phyloP scores from a whole-genome alignment of 1,139 yeast species.

The Diutina ranongensis region DNA sequence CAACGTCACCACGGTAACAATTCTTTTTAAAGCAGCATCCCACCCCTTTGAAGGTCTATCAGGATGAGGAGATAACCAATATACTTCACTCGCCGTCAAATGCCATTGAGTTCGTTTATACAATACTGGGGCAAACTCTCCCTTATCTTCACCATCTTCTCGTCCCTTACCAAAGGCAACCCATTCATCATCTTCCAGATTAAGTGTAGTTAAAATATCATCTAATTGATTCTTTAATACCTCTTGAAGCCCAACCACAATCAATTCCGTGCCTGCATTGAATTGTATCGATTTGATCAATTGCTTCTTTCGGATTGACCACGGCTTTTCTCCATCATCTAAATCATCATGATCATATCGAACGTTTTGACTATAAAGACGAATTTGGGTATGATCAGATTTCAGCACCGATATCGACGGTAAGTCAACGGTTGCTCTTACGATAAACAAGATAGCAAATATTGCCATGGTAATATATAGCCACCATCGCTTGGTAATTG shows the following conservation, averaged over 20 bases:
- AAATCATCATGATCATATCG: constrained; percentile 30
- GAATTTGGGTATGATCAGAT: constrained; percentile 11
- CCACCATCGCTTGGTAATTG: neutral
- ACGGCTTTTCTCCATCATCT: constrained; percentile 28
- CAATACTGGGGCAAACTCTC: constrained; percentile 37
- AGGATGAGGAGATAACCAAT: constrained; percentile 38
- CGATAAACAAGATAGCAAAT: neutral
- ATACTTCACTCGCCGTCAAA: constrained; percentile 22
- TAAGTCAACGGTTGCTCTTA: too few species aligned
- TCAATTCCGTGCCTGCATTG: constrained; percentile 17
- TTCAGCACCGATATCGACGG: neutral
- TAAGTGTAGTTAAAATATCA: constrained; percentile 30
- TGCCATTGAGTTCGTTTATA: constrained; percentile 25
- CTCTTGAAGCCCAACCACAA: constrained; percentile 43
- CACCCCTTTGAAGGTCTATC: constrained; percentile 39
- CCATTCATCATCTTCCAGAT: constrained; percentile 24
- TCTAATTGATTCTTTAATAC: constrained; percentile 39
- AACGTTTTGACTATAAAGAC: constrained; percentile 44
- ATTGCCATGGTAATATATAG: neutral
- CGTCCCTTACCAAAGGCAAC: constrained; percentile 36
- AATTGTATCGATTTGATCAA: constrained; percentile 29
- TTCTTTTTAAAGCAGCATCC: constrained; percentile 43
- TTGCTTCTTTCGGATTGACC: constrained; percentile 29
- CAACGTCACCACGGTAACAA: constrained; percentile 34
- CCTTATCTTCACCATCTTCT: constrained; percentile 29